Conservation (phyloP, 306 rosid species). For the Cucurbita maxima region DNA sequence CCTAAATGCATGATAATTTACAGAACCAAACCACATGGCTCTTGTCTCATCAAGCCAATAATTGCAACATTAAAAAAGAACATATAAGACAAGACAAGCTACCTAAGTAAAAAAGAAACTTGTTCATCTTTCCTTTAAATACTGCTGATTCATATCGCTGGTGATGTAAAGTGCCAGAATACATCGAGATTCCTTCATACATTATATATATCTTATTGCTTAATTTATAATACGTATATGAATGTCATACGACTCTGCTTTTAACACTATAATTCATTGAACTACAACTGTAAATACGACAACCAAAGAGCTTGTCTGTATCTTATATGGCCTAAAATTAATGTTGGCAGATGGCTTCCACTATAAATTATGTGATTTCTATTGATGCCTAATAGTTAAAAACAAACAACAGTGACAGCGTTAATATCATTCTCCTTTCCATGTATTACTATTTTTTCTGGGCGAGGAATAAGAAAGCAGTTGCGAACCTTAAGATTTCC, state of each 20-base stretch:
- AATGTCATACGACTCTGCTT: not conserved
- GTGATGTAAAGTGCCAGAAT: not conserved
- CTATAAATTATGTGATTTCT: not conserved
- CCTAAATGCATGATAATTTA: not conserved
- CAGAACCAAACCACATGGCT: not conserved
- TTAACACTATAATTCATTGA: not conserved
- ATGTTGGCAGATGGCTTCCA: not conserved
- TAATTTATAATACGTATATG: not conserved
- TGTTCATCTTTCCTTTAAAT: not conserved
- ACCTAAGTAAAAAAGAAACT: not conserved
- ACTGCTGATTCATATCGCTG: not conserved
- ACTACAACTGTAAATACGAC: not conserved
- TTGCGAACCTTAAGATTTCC: constrained; percentile 62
- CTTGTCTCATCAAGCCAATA: not conserved
- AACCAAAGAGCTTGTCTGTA: not conserved
- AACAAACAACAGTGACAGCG: not conserved
- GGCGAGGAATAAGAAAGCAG: not conserved
- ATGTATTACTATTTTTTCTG: not conserved
- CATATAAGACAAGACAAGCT: not conserved
- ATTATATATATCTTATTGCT: not conserved
- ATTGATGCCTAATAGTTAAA: not conserved
- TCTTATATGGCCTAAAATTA: not conserved
- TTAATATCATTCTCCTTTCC: not conserved
- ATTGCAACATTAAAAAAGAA: not conserved
- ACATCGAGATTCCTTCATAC: not conserved